These are phyloP conservation scores for Panicum virgatum DNA, from an alignment of 202 grass and related monocot species.

Conservation along the genomic window DNA sequence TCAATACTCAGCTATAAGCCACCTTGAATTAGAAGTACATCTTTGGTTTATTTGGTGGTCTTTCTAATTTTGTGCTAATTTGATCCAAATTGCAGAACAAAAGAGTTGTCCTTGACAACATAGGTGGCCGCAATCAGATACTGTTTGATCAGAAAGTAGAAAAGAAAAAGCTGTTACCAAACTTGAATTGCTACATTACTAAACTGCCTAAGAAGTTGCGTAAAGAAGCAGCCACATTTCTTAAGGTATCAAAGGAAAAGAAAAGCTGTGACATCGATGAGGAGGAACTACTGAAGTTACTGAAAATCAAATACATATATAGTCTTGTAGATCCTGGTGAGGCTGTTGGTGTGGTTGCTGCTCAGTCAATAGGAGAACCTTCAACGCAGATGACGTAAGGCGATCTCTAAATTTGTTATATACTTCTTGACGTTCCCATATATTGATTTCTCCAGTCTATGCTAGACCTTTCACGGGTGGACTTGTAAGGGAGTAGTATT, in stretches of 20 bases:
- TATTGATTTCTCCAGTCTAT: not conserved
- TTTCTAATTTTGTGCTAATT: slow-evolving; percentile 37
- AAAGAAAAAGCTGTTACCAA: not conserved
- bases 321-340: slow-evolving; percentile 90
- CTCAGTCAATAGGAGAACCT: slow-evolving; percentile 96
- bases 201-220: slow-evolving; percentile 45
- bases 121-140: slow-evolving; percentile 8
- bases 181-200: slow-evolving; percentile 49
- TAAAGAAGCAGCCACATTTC: slow-evolving; percentile 22
- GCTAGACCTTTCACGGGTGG: not conserved
- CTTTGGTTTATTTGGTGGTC: slow-evolving; percentile 18
- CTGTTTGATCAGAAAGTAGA: no score
- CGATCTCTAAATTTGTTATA: not conserved
- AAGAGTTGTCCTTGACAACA: slow-evolving; percentile 49
- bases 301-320: slow-evolving; percentile 63
- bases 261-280: not conserved
- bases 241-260: slow-evolving; percentile 19
- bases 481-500: not conserved
- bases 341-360: slow-evolving; percentile 85
- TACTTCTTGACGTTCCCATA: not conserved
- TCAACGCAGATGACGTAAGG: slow-evolving; percentile 97
- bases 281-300: slow-evolving; percentile 50
- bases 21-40: not conserved
- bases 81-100: slow-evolving; percentile 63
- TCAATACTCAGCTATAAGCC: slow-evolving; percentile 13